Base-by-base conservation (phyloP, 2,329 filamentous ascomycete species). In the Nectriaceae sp. region DNA sequence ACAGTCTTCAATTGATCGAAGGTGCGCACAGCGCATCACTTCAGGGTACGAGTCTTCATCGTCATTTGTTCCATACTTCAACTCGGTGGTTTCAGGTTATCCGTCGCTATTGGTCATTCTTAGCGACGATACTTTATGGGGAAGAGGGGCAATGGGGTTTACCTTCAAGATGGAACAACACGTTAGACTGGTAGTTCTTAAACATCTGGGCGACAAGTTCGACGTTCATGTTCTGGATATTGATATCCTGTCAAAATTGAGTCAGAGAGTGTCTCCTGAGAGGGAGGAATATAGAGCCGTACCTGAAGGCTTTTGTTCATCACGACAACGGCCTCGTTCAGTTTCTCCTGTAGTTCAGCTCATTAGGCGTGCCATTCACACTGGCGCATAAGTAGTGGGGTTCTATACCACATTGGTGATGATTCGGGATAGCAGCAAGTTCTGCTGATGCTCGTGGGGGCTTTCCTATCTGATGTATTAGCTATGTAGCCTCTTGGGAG, bases 131-230 rank as follows among this genome's bases (percentile, higher is more conserved):
- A 31, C 10, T 8, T 31, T 15, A 10, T 8, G 26, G 5, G n/a
- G 11, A 40, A 5, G 16, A 5, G n/a, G 19, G 18, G 2, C 11
- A 16, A 26, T 15, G 21, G 36, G 31, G 42, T 68, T 57, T 76
- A 95, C 94, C 94, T 84, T 97, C 94, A 5, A 99, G 79, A 63
- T 99, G 94, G 69, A 99, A 97, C 5, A 97, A 75, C 13, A 97
- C 93, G 62, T 97, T 99, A 11, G 91, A 96, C 70, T 97, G 92
- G 69, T 99, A 99, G 73, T 97, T 99, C 76, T 97, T 97, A 78
- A 97, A 99, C 94, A 99, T 99, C 67, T 97, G 93, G 1, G 93
- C 92, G 4, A 97, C 94, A 3, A 97, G 80, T 73, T 97, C 94
- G 29, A 97, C 90, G 66, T 99, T 96, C 91, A 97, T 97, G 70